A percentile compares a stretch with the other conserved stretches of the same genome.
These are phyloP conservation scores for Malus hybrid DNA, from an alignment of 331 rosid genomes.

Conservation along the genomic window DNA sequence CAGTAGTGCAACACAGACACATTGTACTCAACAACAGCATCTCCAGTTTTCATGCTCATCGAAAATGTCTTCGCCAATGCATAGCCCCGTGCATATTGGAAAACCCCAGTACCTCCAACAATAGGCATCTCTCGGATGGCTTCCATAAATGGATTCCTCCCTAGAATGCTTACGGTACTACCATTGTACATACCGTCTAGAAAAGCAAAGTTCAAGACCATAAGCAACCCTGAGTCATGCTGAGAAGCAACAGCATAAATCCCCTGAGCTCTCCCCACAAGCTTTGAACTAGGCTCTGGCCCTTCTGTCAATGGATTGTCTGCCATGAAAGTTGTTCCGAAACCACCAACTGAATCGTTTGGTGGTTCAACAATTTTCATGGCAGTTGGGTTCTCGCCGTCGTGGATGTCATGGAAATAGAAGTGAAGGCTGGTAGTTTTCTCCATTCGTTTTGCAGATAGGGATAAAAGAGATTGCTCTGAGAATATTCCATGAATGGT, in stretches of 20 bases:
- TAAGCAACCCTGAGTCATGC: constrained; percentile 7
- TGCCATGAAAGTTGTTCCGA: constrained; percentile 1
- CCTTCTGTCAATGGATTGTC: constrained; percentile 14
- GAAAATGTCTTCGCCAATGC: constrained; percentile 9
- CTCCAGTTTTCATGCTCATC: constrained; percentile 3
- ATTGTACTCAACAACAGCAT: constrained; percentile 38
- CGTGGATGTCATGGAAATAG: constrained; percentile 5
- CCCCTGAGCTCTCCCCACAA: constrained; percentile 22
- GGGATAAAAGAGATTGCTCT: not conserved
- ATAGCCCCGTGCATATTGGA: constrained; percentile 18
- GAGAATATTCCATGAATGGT: not conserved
- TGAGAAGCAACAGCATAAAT: constrained; percentile 15
- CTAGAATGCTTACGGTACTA: constrained; percentile 8
- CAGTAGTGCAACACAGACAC: constrained; percentile 31
- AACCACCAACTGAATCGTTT: not conserved
- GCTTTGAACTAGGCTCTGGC: constrained; percentile 8
- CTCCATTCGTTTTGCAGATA: not conserved
- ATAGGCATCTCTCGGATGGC: constrained; percentile 17
- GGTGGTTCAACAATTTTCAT: not conserved
- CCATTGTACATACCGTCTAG: constrained; percentile 9
- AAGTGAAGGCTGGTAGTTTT: not conserved
- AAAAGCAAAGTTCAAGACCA: constrained; percentile 20
- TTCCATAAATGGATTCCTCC: constrained; percentile 17
- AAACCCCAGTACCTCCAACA: constrained; percentile 16
- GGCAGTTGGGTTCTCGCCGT: not conserved